Evolutionary conservation across 2,329 filamentous ascomycete genomes (phyloP).

Genomic region (Aspergillus sp.): DNA sequence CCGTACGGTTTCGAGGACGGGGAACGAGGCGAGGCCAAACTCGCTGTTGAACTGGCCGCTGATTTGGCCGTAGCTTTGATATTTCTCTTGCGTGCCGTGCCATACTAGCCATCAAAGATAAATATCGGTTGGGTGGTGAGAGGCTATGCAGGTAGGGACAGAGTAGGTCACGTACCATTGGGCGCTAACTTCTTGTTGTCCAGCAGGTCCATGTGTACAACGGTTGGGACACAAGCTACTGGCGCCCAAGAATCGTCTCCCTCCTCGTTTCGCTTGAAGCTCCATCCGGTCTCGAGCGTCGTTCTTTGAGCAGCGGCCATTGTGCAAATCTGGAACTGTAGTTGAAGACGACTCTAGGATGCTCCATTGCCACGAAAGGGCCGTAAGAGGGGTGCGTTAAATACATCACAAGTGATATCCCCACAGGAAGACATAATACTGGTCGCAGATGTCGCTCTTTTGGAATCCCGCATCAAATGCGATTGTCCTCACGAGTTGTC

Average conservation of each 20-base stretch:
- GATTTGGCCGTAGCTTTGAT: slow-evolving; percentile 85
- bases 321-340: neutral
- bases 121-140: neutral
- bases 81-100: slow-evolving; percentile 90
- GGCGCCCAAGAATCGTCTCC: neutral
- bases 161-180: slow-evolving; percentile 58
- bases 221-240: neutral
- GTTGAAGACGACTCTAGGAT: neutral
- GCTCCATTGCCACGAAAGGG: neutral
- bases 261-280: neutral
- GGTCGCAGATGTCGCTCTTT: neutral
- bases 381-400: neutral
- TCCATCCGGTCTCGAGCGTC: neutral
- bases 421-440: neutral
- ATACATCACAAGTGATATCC: neutral
- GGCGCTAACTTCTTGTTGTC: neutral
- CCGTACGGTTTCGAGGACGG: slow-evolving; percentile 80
- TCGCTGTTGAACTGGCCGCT: slow-evolving; percentile 92
- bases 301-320: neutral
- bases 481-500: neutral
- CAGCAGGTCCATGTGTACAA: neutral
- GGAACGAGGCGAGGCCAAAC: slow-evolving; percentile 94
- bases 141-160: neutral
- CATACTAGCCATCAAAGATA: slow-evolving; percentile 60
- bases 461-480: neutral